Conservation (phyloP, 192 early-diverging fungal species). For the Podochytrium sp. region DNA sequence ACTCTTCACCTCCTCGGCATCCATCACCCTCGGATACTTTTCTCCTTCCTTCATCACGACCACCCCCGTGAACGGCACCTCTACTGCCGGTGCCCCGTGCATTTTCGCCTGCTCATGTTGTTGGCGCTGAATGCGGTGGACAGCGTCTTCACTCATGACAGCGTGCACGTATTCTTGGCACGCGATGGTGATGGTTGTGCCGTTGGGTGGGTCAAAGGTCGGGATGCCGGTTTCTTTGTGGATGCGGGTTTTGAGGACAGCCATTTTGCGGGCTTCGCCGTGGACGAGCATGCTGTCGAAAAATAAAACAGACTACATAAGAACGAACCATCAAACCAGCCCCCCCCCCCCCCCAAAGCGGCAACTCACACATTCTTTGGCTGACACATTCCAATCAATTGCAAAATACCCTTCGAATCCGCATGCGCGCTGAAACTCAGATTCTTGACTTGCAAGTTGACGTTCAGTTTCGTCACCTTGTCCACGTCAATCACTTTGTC, state of each 20-base stretch:
- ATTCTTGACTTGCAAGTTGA: slow-evolving; percentile 92
- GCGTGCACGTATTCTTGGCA: slow-evolving; percentile 7
- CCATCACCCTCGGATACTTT: background rate
- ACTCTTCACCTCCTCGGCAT: background rate
- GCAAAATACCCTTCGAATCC: slow-evolving; percentile 97
- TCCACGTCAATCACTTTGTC: slow-evolving; percentile 88
- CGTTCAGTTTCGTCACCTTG: slow-evolving; percentile 64
- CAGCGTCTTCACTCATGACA: slow-evolving; percentile 5
- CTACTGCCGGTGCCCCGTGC: background rate
- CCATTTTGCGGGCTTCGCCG: slow-evolving; percentile 91
- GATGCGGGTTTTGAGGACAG: slow-evolving; percentile 78
- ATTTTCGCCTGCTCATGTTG: background rate
- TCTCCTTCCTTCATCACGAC: background rate
- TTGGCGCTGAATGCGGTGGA: background rate
- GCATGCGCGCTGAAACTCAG: slow-evolving; percentile 97
- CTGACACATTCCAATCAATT: slow-evolving; percentile 87
- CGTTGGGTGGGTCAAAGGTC: slow-evolving; percentile 89
- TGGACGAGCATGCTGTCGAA: slow-evolving; percentile 80
- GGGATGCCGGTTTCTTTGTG: slow-evolving; percentile 78
- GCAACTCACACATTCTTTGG: slow-evolving; percentile 65
- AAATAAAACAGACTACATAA: background rate
- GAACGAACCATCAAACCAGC: background rate
- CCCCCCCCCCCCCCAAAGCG: background rate
- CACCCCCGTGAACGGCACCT: slow-evolving; percentile 10
- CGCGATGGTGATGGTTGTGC: slow-evolving; percentile 56